Percentiles rank a stretch among this genome's conserved stretches.
phyloP scores from a whole-genome alignment of 768 basidiomycete genomes.

The Phanerodontia chrysosporium region DNA sequence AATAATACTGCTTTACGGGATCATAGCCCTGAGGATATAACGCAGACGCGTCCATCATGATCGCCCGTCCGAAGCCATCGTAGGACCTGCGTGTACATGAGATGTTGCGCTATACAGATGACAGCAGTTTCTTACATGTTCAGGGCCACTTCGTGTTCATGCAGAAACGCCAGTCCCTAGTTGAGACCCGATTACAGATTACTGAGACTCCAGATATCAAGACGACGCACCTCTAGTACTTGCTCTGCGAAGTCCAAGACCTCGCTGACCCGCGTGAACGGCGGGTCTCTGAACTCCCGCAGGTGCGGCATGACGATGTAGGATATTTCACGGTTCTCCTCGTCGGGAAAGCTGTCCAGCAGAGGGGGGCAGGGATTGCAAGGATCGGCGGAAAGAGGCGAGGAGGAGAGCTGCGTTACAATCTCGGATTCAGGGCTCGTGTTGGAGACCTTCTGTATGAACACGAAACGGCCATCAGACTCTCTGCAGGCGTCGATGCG shows the following conservation, averaged over 20 bases:
- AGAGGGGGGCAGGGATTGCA: constrained; percentile 21
- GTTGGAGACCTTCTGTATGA: constrained; percentile 10
- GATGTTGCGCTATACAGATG: too few species aligned
- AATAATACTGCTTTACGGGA: constrained; percentile 1
- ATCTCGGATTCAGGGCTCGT: constrained; percentile 10
- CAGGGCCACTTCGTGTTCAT: constrained; percentile 19
- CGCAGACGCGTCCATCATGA: constrained; percentile 13
- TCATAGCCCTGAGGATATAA: constrained; percentile 10
- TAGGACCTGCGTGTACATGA: too few species aligned
- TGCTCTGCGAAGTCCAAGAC: background rate
- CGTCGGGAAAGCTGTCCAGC: constrained; percentile 16
- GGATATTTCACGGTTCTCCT: background rate
- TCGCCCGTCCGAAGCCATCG: background rate
- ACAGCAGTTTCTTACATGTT: constrained; percentile 7
- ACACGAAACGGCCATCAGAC: constrained; percentile 15
- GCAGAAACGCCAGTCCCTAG: constrained; percentile 20
- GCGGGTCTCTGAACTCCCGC: constrained; percentile 17
- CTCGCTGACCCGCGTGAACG: constrained; percentile 16
- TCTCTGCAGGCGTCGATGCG: constrained; percentile 16
- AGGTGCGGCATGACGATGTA: constrained; percentile 16
- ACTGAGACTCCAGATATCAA: too few species aligned
- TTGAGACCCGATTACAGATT: background rate
- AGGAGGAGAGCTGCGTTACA: constrained; percentile 4
- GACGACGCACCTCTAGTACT: constrained; percentile 15
- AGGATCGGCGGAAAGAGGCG: constrained; percentile 1